Evolutionary conservation across 768 basidiomycete genomes (phyloP).

Genomic region (Lentinula aciculospora): DNA sequence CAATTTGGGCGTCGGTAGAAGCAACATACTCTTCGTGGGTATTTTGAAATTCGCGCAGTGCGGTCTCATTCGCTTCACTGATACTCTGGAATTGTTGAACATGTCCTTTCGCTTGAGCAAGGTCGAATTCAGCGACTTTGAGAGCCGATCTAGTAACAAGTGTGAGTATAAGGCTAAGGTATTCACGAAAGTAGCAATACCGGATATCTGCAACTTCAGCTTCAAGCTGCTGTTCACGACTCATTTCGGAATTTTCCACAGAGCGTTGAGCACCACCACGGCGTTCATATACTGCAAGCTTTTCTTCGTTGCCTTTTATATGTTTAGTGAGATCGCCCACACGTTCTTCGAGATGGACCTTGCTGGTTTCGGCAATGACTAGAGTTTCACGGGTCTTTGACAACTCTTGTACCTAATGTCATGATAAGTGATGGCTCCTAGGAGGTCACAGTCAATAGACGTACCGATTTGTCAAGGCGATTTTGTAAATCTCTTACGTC

Average conservation of each 20-base stretch:
- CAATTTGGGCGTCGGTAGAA: conserved; percentile 63
- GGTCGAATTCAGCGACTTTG: conserved; percentile 74
- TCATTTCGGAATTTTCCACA: conserved; percentile 23
- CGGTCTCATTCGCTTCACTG: conserved; percentile 75
- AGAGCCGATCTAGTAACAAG: conserved; percentile 52
- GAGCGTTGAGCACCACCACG: conserved; percentile 29
- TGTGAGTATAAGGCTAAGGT: background rate
- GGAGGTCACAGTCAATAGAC: conserved; percentile 17
- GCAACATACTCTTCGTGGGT: conserved; percentile 80
- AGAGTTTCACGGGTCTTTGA: conserved; percentile 66
- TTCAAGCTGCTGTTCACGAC: conserved; percentile 75
- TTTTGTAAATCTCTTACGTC: conserved; percentile 71
- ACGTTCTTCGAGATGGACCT: conserved; percentile 71
- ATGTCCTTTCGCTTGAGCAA: conserved; percentile 63
- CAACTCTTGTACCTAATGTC: conserved; percentile 53
- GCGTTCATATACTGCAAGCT: conserved; percentile 82
- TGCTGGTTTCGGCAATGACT: conserved; percentile 70
- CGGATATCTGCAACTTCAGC: conserved; percentile 81
- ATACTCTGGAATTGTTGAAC: conserved; percentile 86
- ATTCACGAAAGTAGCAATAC: conserved; percentile 27
- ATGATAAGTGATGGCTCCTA: conserved; percentile 5
- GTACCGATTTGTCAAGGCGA: conserved; percentile 65
- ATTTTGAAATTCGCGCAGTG: conserved; percentile 59
- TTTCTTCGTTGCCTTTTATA: conserved; percentile 75
- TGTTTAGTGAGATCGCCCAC: conserved; percentile 56